Evolutionary conservation across 208 protist species (phyloP).

Genomic region (Leishmania braziliensis): DNA sequence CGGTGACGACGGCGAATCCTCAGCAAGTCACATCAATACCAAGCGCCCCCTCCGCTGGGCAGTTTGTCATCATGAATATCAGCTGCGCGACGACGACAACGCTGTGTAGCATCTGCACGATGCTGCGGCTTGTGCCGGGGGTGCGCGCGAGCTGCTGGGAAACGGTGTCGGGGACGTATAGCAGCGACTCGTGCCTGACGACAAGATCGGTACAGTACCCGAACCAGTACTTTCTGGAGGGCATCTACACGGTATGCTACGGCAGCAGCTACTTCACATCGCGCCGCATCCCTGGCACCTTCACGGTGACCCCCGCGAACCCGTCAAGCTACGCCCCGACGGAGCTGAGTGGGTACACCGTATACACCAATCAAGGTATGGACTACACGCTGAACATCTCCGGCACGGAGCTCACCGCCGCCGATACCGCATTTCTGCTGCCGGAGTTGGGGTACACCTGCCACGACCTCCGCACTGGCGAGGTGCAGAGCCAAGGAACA

Average conservation of each 20-base stretch:
- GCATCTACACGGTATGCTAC: slow-evolving; percentile 86
- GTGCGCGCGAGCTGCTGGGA: slow-evolving; percentile 72
- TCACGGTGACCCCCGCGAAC: slow-evolving; percentile 69
- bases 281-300: slow-evolving; percentile 62
- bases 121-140: slow-evolving; percentile 69
- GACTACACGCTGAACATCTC: slow-evolving; percentile 64
- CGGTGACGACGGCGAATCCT: slow-evolving; percentile 52
- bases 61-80: slow-evolving; percentile 72
- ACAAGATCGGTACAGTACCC: slow-evolving; percentile 66
- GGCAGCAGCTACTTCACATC: slow-evolving; percentile 38
- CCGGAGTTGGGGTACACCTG: slow-evolving; percentile 73
- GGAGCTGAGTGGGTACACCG: slow-evolving; percentile 15
- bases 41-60: slow-evolving; percentile 51
- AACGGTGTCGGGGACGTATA: slow-evolving; percentile 43
- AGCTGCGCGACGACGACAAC: slow-evolving; percentile 36
- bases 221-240: slow-evolving; percentile 60
- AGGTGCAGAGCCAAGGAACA: slow-evolving; percentile 53
- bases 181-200: slow-evolving; percentile 63
- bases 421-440: slow-evolving; percentile 76
- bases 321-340: slow-evolving; percentile 53
- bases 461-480: slow-evolving; percentile 78
- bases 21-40: slow-evolving; percentile 41
- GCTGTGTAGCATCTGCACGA: slow-evolving; percentile 62
- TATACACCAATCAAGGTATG: slow-evolving; percentile 80
- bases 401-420: slow-evolving; percentile 52